phyloP scores from a whole-genome alignment of 2,329 filamentous ascomycete species.

The Cordyceps pruinosa region DNA sequence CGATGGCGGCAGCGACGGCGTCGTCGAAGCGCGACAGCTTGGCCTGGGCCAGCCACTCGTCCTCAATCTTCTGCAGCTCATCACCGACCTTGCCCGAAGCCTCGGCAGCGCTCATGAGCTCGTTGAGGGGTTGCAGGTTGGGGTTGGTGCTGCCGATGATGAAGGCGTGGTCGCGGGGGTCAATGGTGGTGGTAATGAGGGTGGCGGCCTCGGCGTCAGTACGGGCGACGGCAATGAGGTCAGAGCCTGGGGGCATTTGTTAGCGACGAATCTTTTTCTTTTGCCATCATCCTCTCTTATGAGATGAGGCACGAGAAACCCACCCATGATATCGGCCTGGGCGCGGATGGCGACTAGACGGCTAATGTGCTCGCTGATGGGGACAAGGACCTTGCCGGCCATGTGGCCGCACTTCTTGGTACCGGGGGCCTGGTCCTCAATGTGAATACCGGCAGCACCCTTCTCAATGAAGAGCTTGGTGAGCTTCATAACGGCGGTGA shows the following conservation, averaged over 20 bases:
- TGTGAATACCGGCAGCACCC: slow-evolving; percentile 94
- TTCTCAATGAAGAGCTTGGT: slow-evolving; percentile 97
- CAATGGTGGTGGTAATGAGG: slow-evolving; percentile 92
- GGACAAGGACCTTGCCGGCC: slow-evolving; percentile 96
- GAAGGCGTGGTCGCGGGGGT: slow-evolving; percentile 90
- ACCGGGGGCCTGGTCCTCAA: slow-evolving; percentile 95
- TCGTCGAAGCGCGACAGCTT: slow-evolving; percentile 84
- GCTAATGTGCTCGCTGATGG: slow-evolving; percentile 97
- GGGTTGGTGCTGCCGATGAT: slow-evolving; percentile 87
- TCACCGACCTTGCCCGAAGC: slow-evolving; percentile 70
- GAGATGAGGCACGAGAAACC: slow-evolving; percentile 13
- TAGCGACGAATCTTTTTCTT: background rate
- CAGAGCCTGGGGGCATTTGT: slow-evolving; percentile 48
- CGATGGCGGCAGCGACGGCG: slow-evolving; percentile 77
- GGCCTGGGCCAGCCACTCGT: slow-evolving; percentile 74
- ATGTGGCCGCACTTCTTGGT: slow-evolving; percentile 99
- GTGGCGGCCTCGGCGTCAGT: slow-evolving; percentile 98
- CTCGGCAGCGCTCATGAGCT: slow-evolving; percentile 86
- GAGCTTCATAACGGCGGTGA: slow-evolving; percentile 99
- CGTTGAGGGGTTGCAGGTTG: slow-evolving; percentile 72
- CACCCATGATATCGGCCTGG: slow-evolving; percentile 97
- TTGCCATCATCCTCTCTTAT: background rate
- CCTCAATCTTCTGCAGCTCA: slow-evolving; percentile 85
- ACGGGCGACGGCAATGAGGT: slow-evolving; percentile 84
- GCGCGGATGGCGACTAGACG: slow-evolving; percentile 92